Evolutionary conservation across 2,329 filamentous ascomycete species (phyloP).

Genomic region (Exophiala xenobiotica): DNA sequence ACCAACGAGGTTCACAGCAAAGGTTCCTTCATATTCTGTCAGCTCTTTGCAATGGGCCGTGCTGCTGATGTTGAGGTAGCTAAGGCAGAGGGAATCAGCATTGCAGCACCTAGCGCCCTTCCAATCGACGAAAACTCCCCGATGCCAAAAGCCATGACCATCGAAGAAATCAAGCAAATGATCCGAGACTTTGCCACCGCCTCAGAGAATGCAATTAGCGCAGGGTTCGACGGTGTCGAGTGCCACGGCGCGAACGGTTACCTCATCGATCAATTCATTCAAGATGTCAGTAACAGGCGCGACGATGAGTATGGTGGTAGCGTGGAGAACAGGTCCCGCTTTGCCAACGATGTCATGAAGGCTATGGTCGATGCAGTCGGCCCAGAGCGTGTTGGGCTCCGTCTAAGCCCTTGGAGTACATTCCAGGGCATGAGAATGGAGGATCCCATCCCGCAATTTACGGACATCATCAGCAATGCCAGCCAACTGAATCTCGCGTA

Average conservation of each 20-base stretch:
- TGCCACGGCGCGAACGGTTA: constrained; percentile 51
- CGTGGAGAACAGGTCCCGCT: constrained; percentile 52
- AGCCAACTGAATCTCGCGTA: constrained; percentile 58
- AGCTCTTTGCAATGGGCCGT: constrained; percentile 49
- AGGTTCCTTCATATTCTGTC: constrained; percentile 47
- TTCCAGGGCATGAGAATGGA: constrained; percentile 56
- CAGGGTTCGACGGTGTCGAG: constrained; percentile 44
- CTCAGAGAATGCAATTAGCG: constrained; percentile 53
- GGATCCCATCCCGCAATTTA: constrained; percentile 64
- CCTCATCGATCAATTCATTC: constrained; percentile 52
- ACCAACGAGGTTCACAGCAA: constrained; percentile 53
- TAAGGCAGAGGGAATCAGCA: constrained; percentile 1
- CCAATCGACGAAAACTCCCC: background rate
- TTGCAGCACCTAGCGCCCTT: constrained; percentile 14
- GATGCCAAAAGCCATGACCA: constrained; percentile 27
- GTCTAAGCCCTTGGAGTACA: constrained; percentile 44
- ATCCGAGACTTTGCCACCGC: constrained; percentile 46
- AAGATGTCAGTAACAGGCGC: constrained; percentile 47
- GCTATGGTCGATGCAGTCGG: constrained; percentile 47
- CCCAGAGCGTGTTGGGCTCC: constrained; percentile 43
- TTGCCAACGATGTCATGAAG: constrained; percentile 53
- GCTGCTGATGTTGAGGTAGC: constrained; percentile 38
- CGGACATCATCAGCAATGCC: constrained; percentile 54
- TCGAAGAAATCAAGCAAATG: constrained; percentile 45
- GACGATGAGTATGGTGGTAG: constrained; percentile 53